These are phyloP conservation scores for Niebla homalea DNA, from an alignment of 495 filamentous ascomycete genomes.

Conservation along the genomic window DNA sequence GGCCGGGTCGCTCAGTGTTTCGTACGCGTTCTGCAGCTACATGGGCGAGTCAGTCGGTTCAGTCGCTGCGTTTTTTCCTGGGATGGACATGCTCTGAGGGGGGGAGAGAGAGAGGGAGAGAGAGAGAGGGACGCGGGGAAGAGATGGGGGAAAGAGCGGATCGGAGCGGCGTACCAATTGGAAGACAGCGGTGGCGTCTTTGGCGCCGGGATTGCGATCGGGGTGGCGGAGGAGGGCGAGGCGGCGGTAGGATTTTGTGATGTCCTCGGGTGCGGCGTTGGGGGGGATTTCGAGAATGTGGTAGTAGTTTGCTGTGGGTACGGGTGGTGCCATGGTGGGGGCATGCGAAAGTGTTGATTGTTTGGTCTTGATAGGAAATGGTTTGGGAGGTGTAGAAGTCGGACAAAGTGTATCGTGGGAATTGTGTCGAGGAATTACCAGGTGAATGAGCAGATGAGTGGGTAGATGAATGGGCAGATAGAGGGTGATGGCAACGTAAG, in stretches of 20 bases:
- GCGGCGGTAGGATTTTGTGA: slow-evolving; percentile 12
- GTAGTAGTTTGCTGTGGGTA: slow-evolving; percentile 22
- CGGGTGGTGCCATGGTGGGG: slow-evolving; percentile 15
- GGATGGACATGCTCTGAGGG: too few species aligned
- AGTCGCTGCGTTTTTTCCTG: slow-evolving; percentile 1
- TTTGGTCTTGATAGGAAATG: background rate
- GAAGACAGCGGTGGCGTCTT: slow-evolving; percentile 1
- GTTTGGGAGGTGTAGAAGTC: background rate
- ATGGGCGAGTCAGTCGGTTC: background rate
- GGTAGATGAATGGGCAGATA: too few species aligned
- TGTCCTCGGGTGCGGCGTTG: slow-evolving; percentile 16
- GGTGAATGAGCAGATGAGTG: too few species aligned
- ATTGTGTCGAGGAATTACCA: too few species aligned
- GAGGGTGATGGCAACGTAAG: too few species aligned
- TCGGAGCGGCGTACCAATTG: slow-evolving; percentile 1
- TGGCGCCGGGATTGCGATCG: background rate
- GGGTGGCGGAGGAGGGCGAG: slow-evolving; percentile 4
- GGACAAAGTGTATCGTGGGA: too few species aligned
- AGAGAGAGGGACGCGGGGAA: background rate
- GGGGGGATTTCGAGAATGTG: slow-evolving; percentile 19
- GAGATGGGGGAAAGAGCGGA: background rate
- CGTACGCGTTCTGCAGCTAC: slow-evolving; percentile 23
- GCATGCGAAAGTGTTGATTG: background rate
- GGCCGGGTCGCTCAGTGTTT: slow-evolving; percentile 19
- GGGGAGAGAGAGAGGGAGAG: background rate